These are phyloP conservation scores for Ampelocalamus luodianensis DNA, from an alignment of 176 grass and related monocot species.

Conservation along the genomic window DNA sequence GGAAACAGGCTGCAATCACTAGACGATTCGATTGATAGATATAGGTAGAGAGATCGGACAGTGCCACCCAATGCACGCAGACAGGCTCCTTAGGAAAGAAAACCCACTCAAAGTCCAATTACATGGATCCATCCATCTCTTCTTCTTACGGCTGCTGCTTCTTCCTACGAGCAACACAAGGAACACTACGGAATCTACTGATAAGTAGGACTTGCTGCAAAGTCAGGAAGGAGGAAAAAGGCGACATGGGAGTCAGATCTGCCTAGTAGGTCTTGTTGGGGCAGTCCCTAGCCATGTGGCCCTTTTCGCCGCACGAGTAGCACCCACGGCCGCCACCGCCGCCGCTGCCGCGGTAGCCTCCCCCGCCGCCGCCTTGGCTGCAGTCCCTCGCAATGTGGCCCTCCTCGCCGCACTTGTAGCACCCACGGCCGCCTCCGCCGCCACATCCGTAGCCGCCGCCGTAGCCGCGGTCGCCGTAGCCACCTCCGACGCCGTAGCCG, in stretches of 20 bases:
- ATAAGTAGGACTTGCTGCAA: not conserved
- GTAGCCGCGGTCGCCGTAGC: not conserved
- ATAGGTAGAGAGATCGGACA: not conserved
- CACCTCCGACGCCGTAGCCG: not conserved
- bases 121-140: not conserved
- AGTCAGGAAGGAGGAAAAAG: not conserved
- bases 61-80: not conserved
- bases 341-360: not conserved
- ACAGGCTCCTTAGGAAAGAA: not conserved
- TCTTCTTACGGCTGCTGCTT: too few relatives aligned
- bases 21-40: not conserved
- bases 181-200: not conserved
- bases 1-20: not conserved
- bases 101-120: not conserved
- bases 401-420: not conserved
- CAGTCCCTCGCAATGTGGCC: conserved; percentile 2
- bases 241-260: not conserved
- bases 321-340: not conserved
- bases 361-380: not conserved
- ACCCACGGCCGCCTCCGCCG: not conserved
- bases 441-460: not conserved
- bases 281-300: not conserved
- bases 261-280: not conserved
- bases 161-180: not conserved
- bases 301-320: not conserved